phyloP scores from a whole-genome alignment of 179 eudicot genomes.

The Camellia oleifera region DNA sequence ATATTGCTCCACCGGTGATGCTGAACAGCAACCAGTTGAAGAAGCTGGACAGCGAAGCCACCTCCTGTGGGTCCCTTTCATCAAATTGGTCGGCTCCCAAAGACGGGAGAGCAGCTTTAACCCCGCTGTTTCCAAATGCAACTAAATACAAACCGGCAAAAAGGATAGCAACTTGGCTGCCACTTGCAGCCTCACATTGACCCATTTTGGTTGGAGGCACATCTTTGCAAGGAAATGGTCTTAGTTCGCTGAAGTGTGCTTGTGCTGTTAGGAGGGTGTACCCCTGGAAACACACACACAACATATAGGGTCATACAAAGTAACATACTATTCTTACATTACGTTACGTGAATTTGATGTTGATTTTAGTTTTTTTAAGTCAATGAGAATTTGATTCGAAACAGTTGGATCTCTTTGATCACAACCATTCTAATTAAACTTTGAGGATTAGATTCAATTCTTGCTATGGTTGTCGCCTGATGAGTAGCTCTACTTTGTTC shows the following conservation, averaged over 20 bases:
- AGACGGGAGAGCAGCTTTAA: constrained; percentile 50
- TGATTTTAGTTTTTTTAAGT: too few relatives aligned
- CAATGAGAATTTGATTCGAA: neutral
- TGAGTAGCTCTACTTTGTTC: too few relatives aligned
- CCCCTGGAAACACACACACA: constrained; percentile 30
- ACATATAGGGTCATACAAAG: neutral
- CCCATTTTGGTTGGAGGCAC: constrained; percentile 14
- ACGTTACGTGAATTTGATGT: too few relatives aligned
- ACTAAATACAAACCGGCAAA: constrained; percentile 39
- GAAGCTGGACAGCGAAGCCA: constrained; percentile 32
- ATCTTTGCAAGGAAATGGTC: constrained; percentile 50
- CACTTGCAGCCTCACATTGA: constrained; percentile 39
- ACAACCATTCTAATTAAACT: neutral
- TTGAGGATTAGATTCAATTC: too few relatives aligned
- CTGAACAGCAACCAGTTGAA: constrained; percentile 43
- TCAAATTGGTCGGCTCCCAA: constrained; percentile 58
- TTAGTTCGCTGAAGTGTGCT: constrained; percentile 38
- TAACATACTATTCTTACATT: too few relatives aligned
- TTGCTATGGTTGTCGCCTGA: too few relatives aligned
- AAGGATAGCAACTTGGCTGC: constrained; percentile 32
- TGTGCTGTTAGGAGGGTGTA: constrained; percentile 40
- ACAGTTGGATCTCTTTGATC: neutral
- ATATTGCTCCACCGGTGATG: constrained; percentile 28
- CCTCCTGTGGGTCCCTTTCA: constrained; percentile 41
- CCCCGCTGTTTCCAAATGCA: constrained; percentile 41